Conservation (phyloP, 2,329 filamentous ascomycete species). For the Cytospora piceae region DNA sequence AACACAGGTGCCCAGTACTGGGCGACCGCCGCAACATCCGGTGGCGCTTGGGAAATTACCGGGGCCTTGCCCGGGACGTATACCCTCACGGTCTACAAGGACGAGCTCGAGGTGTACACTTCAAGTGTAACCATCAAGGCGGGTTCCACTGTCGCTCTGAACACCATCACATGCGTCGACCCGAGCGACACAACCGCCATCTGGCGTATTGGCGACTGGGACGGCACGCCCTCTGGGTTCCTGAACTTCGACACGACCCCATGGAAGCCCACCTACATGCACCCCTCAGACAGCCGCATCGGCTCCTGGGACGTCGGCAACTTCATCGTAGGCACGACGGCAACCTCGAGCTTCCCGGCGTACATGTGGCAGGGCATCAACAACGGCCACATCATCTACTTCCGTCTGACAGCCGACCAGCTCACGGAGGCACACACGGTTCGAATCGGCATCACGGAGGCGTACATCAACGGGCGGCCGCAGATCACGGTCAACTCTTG, state of each 20-base stretch:
- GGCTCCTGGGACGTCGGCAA: slow-evolving; percentile 39
- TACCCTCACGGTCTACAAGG: slow-evolving; percentile 41
- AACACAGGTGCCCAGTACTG: slow-evolving; percentile 44
- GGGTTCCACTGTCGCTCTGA: slow-evolving; percentile 36
- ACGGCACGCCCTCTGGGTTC: slow-evolving; percentile 42
- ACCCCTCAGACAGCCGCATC: slow-evolving; percentile 42
- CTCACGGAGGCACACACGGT: slow-evolving; percentile 36
- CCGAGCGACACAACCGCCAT: slow-evolving; percentile 39
- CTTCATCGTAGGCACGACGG: slow-evolving; percentile 42
- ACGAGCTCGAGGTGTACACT: slow-evolving; percentile 40
- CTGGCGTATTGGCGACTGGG: slow-evolving; percentile 44
- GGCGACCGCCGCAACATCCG: slow-evolving; percentile 35
- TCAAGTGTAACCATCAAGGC: slow-evolving; percentile 37
- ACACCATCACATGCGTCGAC: slow-evolving; percentile 39
- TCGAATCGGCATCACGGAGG: slow-evolving; percentile 40
- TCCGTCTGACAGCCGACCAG: slow-evolving; percentile 39
- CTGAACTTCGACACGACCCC: slow-evolving; percentile 43
- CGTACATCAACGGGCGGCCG: slow-evolving; percentile 39
- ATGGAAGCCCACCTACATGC: slow-evolving; percentile 48
- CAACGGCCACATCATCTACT: slow-evolving; percentile 47
- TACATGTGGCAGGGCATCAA: slow-evolving; percentile 49
- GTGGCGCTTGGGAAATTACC: slow-evolving; percentile 38
- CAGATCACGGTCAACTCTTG: slow-evolving; percentile 39
- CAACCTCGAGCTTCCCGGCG: slow-evolving; percentile 42
- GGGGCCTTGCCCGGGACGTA: slow-evolving; percentile 41